These are phyloP conservation scores for Orobanche coerulescens DNA, from an alignment of 257 asterid genomes.

Conservation along the genomic window DNA sequence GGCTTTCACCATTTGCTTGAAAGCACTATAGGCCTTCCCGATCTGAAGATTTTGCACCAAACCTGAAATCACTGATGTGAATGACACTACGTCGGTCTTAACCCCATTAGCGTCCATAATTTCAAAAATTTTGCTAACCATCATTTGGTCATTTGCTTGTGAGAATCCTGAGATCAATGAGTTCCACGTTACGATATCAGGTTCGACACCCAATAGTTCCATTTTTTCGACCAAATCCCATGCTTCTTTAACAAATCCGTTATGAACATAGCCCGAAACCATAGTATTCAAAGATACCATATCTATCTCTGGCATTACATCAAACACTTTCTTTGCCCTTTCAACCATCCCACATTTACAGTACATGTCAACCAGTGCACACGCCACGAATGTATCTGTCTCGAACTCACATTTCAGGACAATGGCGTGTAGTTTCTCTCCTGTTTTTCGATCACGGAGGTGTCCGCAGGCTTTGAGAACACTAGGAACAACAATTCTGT, in stretches of 20 bases:
- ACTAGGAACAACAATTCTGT: constrained; percentile 54
- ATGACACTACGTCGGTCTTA: constrained; percentile 58
- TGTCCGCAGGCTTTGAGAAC: constrained; percentile 70
- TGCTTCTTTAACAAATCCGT: constrained; percentile 32
- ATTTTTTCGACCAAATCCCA: constrained; percentile 37
- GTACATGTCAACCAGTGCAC: constrained; percentile 62
- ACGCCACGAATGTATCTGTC: constrained; percentile 41
- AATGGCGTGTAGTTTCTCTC: constrained; percentile 43
- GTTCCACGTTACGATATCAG: constrained; percentile 61
- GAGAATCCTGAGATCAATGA: constrained; percentile 64
- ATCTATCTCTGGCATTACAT: constrained; percentile 39
- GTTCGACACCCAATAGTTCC: constrained; percentile 33
- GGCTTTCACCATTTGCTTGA: constrained; percentile 38
- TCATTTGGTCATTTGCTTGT: constrained; percentile 35
- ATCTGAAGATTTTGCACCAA: constrained; percentile 48
- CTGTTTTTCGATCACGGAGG: constrained; percentile 35
- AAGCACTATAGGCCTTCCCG: constrained; percentile 36
- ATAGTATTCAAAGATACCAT: constrained; percentile 54
- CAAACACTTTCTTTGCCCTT: constrained; percentile 46
- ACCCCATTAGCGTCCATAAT: constrained; percentile 35
- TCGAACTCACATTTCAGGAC: constrained; percentile 36
- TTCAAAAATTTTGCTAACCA: constrained; percentile 32
- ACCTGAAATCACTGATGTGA: constrained; percentile 69
- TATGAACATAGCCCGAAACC: constrained; percentile 53
- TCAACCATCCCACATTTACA: constrained; percentile 44